Evolutionary conservation across 352 stramenopile genomes (phyloP).

Genomic region (Globisporangium alternatum): DNA sequence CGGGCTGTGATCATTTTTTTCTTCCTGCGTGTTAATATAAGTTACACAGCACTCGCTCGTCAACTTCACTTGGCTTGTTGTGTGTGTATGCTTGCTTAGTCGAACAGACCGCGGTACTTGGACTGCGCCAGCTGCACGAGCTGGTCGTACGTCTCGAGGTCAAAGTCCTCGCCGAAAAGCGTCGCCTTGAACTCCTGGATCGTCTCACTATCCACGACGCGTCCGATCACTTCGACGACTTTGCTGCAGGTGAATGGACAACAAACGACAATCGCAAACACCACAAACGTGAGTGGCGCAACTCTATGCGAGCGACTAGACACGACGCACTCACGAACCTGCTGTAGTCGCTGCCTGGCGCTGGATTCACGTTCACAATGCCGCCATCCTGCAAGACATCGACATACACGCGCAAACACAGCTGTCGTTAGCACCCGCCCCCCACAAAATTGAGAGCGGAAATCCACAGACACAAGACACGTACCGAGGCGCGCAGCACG

Average conservation of each 20-base stretch:
- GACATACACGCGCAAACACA: slow-evolving; percentile 1
- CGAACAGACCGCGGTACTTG: slow-evolving; percentile 75
- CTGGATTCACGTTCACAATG: slow-evolving; percentile 69
- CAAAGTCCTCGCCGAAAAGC: slow-evolving; percentile 79
- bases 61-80: neutral
- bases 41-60: slow-evolving; percentile 8
- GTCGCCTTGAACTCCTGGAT: slow-evolving; percentile 86
- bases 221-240: slow-evolving; percentile 83
- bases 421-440: neutral
- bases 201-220: slow-evolving; percentile 63
- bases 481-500: slow-evolving; percentile 69
- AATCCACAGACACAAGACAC: slow-evolving; percentile 1
- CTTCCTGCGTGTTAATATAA: slow-evolving; percentile 10
- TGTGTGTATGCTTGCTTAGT: slow-evolving; percentile 27
- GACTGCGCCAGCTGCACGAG: slow-evolving; percentile 69
- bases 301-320: neutral
- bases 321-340: slow-evolving; percentile 25
- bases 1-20: neutral
- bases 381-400: slow-evolving; percentile 53
- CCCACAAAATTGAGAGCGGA: too few relatives aligned
- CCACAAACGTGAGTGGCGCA: neutral
- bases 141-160: slow-evolving; percentile 82
- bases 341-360: slow-evolving; percentile 76
- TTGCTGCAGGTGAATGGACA: slow-evolving; percentile 42
- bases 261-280: slow-evolving; percentile 2